A percentile compares a stretch with the other conserved stretches of the same genome.
These are phyloP conservation scores for Vitis rotundifolia DNA, from an alignment of 164 flowering plant species.

Conservation along the genomic window DNA sequence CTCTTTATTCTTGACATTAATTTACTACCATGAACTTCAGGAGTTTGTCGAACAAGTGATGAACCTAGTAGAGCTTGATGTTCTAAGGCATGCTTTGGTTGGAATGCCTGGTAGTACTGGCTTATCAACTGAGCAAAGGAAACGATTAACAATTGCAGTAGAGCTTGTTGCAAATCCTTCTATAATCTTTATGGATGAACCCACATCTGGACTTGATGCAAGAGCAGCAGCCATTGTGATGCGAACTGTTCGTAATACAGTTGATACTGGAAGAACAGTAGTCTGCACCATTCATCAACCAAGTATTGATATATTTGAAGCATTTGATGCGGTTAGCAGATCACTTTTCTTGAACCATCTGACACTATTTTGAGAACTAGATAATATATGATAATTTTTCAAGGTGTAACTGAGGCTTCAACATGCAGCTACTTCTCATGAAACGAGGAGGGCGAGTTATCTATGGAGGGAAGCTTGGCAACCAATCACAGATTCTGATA, in stretches of 20 bases:
- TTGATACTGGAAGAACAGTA: slow-evolving; percentile 93
- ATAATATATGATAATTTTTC: background rate
- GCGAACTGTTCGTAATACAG: slow-evolving; percentile 95
- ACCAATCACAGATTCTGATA: slow-evolving; percentile 61
- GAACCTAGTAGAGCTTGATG: slow-evolving; percentile 78
- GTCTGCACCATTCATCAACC: slow-evolving; percentile 99
- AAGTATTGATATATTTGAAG: slow-evolving; percentile 92
- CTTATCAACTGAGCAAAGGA: slow-evolving; percentile 92
- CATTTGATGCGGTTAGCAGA: slow-evolving; percentile 88
- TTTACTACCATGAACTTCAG: slow-evolving; percentile 36
- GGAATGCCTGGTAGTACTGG: slow-evolving; percentile 86
- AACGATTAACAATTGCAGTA: slow-evolving; percentile 92
- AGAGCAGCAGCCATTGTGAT: slow-evolving; percentile 97
- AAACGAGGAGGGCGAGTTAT: slow-evolving; percentile 89
- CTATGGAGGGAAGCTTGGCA: slow-evolving; percentile 90
- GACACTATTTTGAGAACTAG: background rate
- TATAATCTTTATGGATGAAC: slow-evolving; percentile 97
- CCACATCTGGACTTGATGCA: slow-evolving; percentile 98
- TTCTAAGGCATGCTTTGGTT: slow-evolving; percentile 76
- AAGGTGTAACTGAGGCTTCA: background rate
- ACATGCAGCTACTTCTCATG: slow-evolving; percentile 82
- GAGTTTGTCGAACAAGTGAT: slow-evolving; percentile 92
- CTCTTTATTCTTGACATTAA: background rate
- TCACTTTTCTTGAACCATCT: background rate
- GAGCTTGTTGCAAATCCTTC: slow-evolving; percentile 98